phyloP scores from a whole-genome alignment of 768 basidiomycete species.

The Podaxis pistillaris region DNA sequence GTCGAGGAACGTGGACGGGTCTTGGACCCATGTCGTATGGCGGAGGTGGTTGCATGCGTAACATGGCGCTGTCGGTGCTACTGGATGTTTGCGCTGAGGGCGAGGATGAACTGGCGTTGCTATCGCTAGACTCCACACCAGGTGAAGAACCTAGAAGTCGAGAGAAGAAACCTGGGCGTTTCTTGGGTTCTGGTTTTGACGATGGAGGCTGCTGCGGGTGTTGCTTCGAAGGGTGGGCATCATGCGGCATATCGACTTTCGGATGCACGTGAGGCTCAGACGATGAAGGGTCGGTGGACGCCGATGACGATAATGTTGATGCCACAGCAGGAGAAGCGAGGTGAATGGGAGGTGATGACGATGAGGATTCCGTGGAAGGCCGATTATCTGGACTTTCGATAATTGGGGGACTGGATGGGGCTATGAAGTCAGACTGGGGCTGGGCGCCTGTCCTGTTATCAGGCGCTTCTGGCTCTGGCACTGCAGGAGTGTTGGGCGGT shows the following conservation, averaged over 20 bases:
- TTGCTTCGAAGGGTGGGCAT: slow-evolving; percentile 9
- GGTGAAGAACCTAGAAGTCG: slow-evolving; percentile 8
- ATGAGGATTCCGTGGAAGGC: slow-evolving; percentile 15
- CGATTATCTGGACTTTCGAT: not conserved
- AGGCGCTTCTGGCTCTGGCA: slow-evolving; percentile 15
- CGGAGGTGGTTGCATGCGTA: not conserved
- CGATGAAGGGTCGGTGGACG: slow-evolving; percentile 2
- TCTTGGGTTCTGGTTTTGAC: slow-evolving; percentile 15
- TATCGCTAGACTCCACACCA: not conserved
- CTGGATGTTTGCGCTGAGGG: not conserved
- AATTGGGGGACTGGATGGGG: slow-evolving; percentile 20
- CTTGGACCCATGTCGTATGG: not conserved
- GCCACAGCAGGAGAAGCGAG: slow-evolving; percentile 2
- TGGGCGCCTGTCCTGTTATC: slow-evolving; percentile 15
- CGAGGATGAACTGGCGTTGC: not conserved
- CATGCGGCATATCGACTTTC: slow-evolving; percentile 12
- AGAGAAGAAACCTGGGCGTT: slow-evolving; percentile 16
- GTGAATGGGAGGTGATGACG: slow-evolving; percentile 19
- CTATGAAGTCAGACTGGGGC: slow-evolving; percentile 32
- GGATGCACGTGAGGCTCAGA: slow-evolving; percentile 11
- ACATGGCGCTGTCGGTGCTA: not conserved
- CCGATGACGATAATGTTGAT: not conserved
- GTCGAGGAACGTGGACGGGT: not conserved
- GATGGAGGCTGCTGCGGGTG: not conserved
- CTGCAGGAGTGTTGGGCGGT: slow-evolving; percentile 11